Base-by-base conservation (phyloP, 1,284 basidiomycete genomes). In the Xanthoconium separans region DNA sequence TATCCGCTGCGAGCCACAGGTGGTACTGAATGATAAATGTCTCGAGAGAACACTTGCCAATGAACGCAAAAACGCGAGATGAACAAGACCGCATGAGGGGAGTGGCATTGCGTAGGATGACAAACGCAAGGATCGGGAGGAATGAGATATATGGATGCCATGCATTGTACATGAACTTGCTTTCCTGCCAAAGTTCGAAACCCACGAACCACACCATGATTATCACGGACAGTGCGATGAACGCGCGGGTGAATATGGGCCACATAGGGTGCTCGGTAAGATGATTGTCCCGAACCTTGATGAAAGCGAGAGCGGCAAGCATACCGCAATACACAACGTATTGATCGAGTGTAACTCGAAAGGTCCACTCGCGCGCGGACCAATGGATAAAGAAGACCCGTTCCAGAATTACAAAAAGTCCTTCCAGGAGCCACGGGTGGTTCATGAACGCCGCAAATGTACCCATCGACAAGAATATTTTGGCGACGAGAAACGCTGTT, bases 1-100 rank as follows among this genome's bases (percentile, higher is more conserved):
- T 93, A 66, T 95, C 93, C 6, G 82, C 89, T 0, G 89, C 92
- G 37, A 95, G 78, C 89, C 92, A 95, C 48, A 93, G 77, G 70
- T 95, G 93, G 72, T 88, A 95, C 68, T 95, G 91, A 59, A 94
- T 83, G 65, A 95, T 89, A 69, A 93, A 94, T 0, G 90, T 88
- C 71, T 94, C 91, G 44, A 94, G 77, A 6, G 89, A 91, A 70
- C 89, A 91, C 65, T 78, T 83, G 41, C 93, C 93, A 53, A 95
- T 80, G 70, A 90, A 93, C 39, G 83, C 84, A 72, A 93, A 95
- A 20, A 84, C 73, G 30, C 75, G 76, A 11, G 85, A 90, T 22
- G 82, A 83, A 29, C 77, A 80, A 2, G 89, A 88, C 20, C 93
- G 84, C 47, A 94, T 73, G 42, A 83, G 71, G 3, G 79, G 75